Base-by-base conservation (phyloP, 257 asterid genomes). In the Jasminum sambac region DNA sequence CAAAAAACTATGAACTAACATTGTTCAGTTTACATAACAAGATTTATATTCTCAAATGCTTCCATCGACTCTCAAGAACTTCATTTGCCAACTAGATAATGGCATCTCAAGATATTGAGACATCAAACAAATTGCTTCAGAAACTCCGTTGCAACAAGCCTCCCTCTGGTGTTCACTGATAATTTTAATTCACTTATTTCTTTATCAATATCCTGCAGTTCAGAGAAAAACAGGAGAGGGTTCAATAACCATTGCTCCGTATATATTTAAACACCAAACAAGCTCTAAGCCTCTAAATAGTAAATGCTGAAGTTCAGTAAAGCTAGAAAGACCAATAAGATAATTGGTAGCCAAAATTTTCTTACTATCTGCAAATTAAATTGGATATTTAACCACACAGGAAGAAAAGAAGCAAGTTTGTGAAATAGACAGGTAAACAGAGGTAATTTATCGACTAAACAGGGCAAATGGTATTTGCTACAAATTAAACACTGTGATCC, bases 121-220 rank as follows among this genome's bases (percentile, higher is more conserved):
- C 17, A 42, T 89, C 83, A 95, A 76, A 95, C 78, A 76, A 95
- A 95, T 70, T 95, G 98, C 90, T 95, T 95, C 65, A 95, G 88
- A 84, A 95, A 95, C 89, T 95, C 98, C 2, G 98, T 87, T 8
- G 99, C 99, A 59, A 95, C 99, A 19, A 95, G 95, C 77, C 99
- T 85, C 74, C 98, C 99, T 71, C 99, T 83, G 11, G 99, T 91
- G 85, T 91, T 95, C 66, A 95, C 90, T 0, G 98, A 95, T 72
- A 95, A 65, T 74, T 95, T 95, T 62, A 95, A 85, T 68, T 95
- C 99, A 26, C 91, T 89, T 59, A 91, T 95, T 82, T 91, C 99
- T 80, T 95, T 95, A 70, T 91, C 99, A 17, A 91, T 95, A 76
- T 95, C 99, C 99, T 95, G 97, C 75, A 73, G 57, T 65, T 62